A percentile compares a stretch with the other conserved stretches of the same genome.
Conservation (phyloP, 768 basidiomycete species). For the Podaxis carcinomalis region DNA sequence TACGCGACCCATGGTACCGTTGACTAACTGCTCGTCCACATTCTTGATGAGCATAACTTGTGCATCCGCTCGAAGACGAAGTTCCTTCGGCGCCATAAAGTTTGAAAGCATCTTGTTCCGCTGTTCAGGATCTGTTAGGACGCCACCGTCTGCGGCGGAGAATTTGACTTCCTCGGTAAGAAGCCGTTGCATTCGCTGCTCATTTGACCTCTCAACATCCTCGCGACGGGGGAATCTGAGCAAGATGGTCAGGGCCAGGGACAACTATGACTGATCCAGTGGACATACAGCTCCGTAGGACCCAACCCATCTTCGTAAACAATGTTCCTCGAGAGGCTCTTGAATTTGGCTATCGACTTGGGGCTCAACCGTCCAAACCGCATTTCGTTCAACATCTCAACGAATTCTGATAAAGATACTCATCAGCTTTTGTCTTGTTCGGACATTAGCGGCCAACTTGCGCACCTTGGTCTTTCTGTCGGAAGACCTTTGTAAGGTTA, state of each 20-base stretch:
- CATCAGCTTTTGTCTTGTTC: not conserved
- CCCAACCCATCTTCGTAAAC: constrained; percentile 76
- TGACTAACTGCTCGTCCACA: constrained; percentile 84
- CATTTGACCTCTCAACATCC: constrained; percentile 87
- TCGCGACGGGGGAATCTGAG: constrained; percentile 84
- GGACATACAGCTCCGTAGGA: constrained; percentile 82
- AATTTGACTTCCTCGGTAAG: constrained; percentile 49
- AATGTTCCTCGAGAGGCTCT: constrained; percentile 62
- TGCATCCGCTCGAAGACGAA: constrained; percentile 73
- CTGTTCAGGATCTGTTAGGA: constrained; percentile 45
- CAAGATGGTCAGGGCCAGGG: not conserved
- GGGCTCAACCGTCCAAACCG: constrained; percentile 73
- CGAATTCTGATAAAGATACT: constrained; percentile 55
- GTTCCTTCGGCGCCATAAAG: constrained; percentile 78
- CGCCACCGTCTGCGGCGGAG: constrained; percentile 60
- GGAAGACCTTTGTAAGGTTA: constrained; percentile 93
- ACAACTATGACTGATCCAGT: not conserved
- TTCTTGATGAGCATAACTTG: constrained; percentile 99
- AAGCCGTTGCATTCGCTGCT: constrained; percentile 58
- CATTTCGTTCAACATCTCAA: constrained; percentile 99
- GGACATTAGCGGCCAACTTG: constrained; percentile 3
- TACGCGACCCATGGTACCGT: constrained; percentile 90
- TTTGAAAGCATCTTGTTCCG: constrained; percentile 80
- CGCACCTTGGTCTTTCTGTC: constrained; percentile 87
- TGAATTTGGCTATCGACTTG: constrained; percentile 69